A percentile compares a stretch with the other conserved stretches of the same genome.
These are phyloP conservation scores for Nannochloropsis oceanica DNA, from an alignment of 108 stramenopile species.

Conservation along the genomic window DNA sequence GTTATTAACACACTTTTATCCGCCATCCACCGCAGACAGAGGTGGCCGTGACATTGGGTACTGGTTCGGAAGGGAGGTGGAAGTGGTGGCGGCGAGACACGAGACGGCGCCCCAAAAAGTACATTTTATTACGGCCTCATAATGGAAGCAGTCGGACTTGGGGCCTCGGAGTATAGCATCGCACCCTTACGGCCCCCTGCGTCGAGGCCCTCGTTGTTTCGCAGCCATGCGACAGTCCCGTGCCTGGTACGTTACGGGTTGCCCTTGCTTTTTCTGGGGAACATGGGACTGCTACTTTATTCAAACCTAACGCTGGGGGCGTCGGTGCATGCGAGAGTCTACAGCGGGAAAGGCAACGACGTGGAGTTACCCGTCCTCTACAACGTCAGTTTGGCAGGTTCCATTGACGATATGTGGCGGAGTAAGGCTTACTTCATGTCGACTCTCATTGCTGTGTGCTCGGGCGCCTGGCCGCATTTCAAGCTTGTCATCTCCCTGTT, in stretches of 20 bases:
- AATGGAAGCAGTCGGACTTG: too few species aligned
- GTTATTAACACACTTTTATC: too few species aligned
- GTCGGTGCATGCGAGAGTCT: not conserved
- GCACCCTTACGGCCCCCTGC: not conserved
- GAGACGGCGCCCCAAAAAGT: too few species aligned
- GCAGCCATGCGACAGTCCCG: not conserved
- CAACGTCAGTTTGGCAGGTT: not conserved
- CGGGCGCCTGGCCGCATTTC: not conserved
- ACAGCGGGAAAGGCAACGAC: not conserved
- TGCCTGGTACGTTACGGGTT: not conserved
- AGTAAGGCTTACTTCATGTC: not conserved
- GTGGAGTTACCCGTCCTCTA: not conserved
- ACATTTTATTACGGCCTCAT: too few species aligned
- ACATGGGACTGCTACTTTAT: not conserved
- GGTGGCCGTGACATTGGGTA: too few species aligned
- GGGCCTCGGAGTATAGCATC: too few species aligned
- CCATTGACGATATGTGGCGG: not conserved
- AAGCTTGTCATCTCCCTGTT: not conserved
- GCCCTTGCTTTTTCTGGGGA: not conserved
- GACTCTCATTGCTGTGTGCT: not conserved
- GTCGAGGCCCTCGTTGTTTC: not conserved
- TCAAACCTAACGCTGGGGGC: not conserved
- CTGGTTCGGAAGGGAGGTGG: too few species aligned
- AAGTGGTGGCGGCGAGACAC: too few species aligned
- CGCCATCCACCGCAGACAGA: too few species aligned